Evolutionary conservation across 1,139 yeast species (phyloP), one percentile per base, ranked within the genome.

Genomic region (Saccharomyces hybrid): DNA sequence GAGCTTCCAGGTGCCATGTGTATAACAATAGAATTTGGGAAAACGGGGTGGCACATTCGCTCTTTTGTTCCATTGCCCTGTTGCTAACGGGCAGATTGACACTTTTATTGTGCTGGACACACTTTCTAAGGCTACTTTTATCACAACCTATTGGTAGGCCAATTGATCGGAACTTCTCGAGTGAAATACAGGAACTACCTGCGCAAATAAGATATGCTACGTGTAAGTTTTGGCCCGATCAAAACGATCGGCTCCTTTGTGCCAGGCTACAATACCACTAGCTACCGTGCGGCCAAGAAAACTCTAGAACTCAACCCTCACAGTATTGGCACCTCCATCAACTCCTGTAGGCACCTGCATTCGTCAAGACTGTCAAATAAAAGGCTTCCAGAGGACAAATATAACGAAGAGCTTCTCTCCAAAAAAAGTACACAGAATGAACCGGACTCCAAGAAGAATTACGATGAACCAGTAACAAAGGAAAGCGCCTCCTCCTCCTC

Each of bases 401-500:
- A 31, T 14, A 14, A 49, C 16, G 47, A 49, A 48, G 31, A 19
- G 19, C 19, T 19, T 19, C 19, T 19, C 19, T 19, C 19, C 19
- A 19, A 19, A 19, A 19, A 19, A 19, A 19, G 19, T 19, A 19
- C 31, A 46, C 48, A 26, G 13, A 11, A 46, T 25, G 31, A 28
- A 14, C 53, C 48, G 13, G 55, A 19, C 19, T 19, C 19, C 19
- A 19, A 19, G 19, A 19, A 19, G 19, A 19, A 19, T 19, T 19
- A 19, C 19, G 19, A 19, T 19, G 19, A 19, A 19, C 19, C 19
- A 19, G 19, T 19, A 19, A 19, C 23, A 14, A 46, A 26, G 11
- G 31, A 26, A 23, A 46, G 52, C 19, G 19, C 19, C 19, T 19
- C 19, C 19, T 19, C 55, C n/a, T 51, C 46, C 4, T 41, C 47